These are phyloP conservation scores for Jamesozyma jinghongensis DNA, from an alignment of 805 yeast genomes.

Conservation along the genomic window DNA sequence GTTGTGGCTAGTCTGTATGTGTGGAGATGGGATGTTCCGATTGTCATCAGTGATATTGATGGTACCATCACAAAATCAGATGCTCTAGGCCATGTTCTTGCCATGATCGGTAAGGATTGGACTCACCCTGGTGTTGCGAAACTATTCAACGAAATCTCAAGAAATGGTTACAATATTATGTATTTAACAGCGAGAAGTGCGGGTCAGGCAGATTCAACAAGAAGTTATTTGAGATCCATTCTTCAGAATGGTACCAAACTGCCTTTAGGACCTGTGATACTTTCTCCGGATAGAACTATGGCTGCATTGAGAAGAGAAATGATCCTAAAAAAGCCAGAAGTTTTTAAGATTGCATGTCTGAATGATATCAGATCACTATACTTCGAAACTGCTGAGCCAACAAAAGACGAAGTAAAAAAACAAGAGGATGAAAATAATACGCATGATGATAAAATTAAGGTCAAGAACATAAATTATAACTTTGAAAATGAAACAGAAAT, in stretches of 20 bases:
- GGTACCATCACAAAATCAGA: conserved; percentile 97
- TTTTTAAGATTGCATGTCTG: conserved; percentile 96
- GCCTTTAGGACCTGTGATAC: conserved; percentile 87
- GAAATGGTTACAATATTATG: conserved; percentile 87
- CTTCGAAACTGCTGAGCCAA: conserved; percentile 14
- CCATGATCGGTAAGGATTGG: conserved; percentile 95
- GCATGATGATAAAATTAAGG: background rate
- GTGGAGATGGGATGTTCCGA: conserved; percentile 79
- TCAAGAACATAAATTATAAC: conserved; percentile 9
- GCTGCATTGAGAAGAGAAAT: conserved; percentile 92
- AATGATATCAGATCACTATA: conserved; percentile 75
- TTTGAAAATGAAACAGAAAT: conserved; percentile 2
- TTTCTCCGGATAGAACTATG: conserved; percentile 93
- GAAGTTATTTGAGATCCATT: conserved; percentile 71
- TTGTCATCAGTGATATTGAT: conserved; percentile 94
- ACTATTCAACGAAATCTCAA: conserved; percentile 73
- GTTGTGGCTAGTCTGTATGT: conserved; percentile 64
- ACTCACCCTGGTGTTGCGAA: conserved; percentile 94
- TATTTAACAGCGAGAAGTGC: conserved; percentile 92
- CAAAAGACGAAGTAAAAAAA: background rate
- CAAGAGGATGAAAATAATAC: background rate
- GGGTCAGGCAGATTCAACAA: conserved; percentile 88
- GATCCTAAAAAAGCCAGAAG: conserved; percentile 89
- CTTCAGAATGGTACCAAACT: conserved; percentile 64
- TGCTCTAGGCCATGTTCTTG: conserved; percentile 91